A percentile compares a stretch with the other conserved stretches of the same genome.
Evolutionary conservation across 2,329 filamentous ascomycete genomes (phyloP).

Genomic region (Trichoderma polysporum): DNA sequence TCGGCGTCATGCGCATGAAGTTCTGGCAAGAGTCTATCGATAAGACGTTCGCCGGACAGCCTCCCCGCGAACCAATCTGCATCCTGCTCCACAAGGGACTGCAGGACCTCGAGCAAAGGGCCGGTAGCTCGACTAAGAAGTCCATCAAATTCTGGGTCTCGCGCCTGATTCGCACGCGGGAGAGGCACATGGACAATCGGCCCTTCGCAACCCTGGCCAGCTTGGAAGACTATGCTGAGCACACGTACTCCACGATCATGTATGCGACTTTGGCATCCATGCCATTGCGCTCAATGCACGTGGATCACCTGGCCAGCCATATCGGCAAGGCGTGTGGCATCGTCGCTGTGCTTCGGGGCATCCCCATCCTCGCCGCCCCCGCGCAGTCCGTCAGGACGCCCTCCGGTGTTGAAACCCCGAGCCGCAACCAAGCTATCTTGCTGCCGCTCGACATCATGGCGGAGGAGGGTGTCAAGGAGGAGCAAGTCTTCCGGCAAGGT

Average conservation of each 20-base stretch:
- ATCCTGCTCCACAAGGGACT: slow-evolving; percentile 76
- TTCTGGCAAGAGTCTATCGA: slow-evolving; percentile 90
- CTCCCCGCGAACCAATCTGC: slow-evolving; percentile 89
- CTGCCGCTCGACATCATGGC: slow-evolving; percentile 90
- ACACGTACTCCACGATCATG: slow-evolving; percentile 89
- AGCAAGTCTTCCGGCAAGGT: slow-evolving; percentile 82
- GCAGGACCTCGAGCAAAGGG: slow-evolving; percentile 53
- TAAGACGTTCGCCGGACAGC: slow-evolving; percentile 71
- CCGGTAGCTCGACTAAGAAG: slow-evolving; percentile 43
- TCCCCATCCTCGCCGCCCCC: slow-evolving; percentile 81
- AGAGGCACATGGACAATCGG: slow-evolving; percentile 78
- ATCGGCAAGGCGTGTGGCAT: slow-evolving; percentile 94
- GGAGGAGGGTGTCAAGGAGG: slow-evolving; percentile 75
- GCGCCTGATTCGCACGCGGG: slow-evolving; percentile 76
- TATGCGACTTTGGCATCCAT: slow-evolving; percentile 82
- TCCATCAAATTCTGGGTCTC: slow-evolving; percentile 71
- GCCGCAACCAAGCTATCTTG: slow-evolving; percentile 58
- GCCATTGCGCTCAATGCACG: slow-evolving; percentile 75
- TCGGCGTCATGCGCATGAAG: slow-evolving; percentile 85
- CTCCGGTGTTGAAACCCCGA: slow-evolving; percentile 38
- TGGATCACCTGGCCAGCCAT: slow-evolving; percentile 91
- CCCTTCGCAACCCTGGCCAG: slow-evolving; percentile 72
- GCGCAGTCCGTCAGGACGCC: slow-evolving; percentile 50
- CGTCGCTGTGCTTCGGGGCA: slow-evolving; percentile 76
- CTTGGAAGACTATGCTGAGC: slow-evolving; percentile 87